Evolutionary conservation across 345 rosid species (phyloP), one percentile per base, ranked within the genome.

Genomic region (Lepidium didymum): DNA sequence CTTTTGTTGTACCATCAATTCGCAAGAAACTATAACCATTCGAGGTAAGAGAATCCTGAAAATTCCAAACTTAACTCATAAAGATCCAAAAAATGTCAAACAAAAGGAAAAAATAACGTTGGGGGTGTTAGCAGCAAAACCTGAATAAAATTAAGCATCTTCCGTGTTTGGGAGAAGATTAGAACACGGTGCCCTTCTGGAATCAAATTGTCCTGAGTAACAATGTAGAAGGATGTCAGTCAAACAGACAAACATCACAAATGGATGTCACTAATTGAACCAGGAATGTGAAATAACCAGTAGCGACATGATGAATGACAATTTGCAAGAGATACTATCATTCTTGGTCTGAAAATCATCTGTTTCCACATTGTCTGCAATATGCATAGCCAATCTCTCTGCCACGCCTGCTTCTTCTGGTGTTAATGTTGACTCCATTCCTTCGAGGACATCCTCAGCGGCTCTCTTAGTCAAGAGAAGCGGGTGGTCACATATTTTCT

Each of bases 161-260:
- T 94, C 63, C 96, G 93, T 61, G 97, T 91, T 77, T 91, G 99
- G 38, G 99, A 94, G 78, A 94, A 94, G 72, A 94, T 87, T 43
- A 94, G 91, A 75, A 94, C 89, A 75, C 78, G 85, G 76, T 94
- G 99, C 42, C 97, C 96, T 62, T 81, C 84, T n/a, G 97, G 93
- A 83, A 94, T 86, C 67, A 94, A 76, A 38, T 83, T 81, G 41
- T 77, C 90, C 97, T 94, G 78, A 23, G 46, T 35, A 78, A 46
- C 23, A 74, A 36, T 59, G 74, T 16, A 47, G 21, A 58, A 67
- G 2, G 40, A 66, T 71, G 75, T 58, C 60, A 68, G 44, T 56
- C 47, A 23, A 25, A 45, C 25, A 68, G 23, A 54, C 5, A 36
- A 61, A 57, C 38, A 51, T 56, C 33, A 72, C 27, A 54, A 51